Conservation (phyloP, 257 asterid species). For the Plantago major region DNA sequence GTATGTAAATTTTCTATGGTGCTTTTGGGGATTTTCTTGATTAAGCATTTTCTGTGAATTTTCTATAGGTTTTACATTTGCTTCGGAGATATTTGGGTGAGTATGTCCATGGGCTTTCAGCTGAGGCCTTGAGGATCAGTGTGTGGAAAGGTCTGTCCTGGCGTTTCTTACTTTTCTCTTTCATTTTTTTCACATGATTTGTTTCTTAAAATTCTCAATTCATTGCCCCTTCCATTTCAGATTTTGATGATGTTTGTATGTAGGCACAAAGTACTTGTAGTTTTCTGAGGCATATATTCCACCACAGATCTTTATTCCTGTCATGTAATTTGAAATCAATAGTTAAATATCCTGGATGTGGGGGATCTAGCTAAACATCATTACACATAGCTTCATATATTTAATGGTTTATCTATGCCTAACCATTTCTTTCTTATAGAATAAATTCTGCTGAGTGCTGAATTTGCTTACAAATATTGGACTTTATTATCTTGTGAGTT, state of each 20-base stretch:
- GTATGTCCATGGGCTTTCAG: slow-evolving; percentile 95
- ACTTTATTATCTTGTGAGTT: neutral
- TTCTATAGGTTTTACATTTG: slow-evolving; percentile 83
- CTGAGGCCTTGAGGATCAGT: slow-evolving; percentile 95
- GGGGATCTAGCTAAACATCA: neutral
- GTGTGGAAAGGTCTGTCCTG: slow-evolving; percentile 84
- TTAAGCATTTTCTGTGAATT: slow-evolving; percentile 12
- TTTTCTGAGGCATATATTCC: neutral
- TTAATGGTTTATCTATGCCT: neutral
- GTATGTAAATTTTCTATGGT: neutral
- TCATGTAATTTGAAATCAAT: too few relatives aligned
- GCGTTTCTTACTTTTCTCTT: neutral
- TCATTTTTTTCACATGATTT: neutral
- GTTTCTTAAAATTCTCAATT: slow-evolving; percentile 1
- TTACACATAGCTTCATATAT: slow-evolving; percentile 1
- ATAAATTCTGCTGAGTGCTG: neutral
- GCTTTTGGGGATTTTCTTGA: slow-evolving; percentile 14
- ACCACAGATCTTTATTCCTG: too few relatives aligned
- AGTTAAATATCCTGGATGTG: too few relatives aligned
- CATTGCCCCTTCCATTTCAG: slow-evolving; percentile 13
- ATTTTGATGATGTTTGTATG: slow-evolving; percentile 11
- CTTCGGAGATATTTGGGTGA: slow-evolving; percentile 98
- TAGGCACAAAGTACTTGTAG: neutral
- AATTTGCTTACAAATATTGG: neutral
- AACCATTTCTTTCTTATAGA: neutral